Evolutionary conservation across 1,139 yeast genomes (phyloP).

Genomic region (Diutina siamensis): DNA sequence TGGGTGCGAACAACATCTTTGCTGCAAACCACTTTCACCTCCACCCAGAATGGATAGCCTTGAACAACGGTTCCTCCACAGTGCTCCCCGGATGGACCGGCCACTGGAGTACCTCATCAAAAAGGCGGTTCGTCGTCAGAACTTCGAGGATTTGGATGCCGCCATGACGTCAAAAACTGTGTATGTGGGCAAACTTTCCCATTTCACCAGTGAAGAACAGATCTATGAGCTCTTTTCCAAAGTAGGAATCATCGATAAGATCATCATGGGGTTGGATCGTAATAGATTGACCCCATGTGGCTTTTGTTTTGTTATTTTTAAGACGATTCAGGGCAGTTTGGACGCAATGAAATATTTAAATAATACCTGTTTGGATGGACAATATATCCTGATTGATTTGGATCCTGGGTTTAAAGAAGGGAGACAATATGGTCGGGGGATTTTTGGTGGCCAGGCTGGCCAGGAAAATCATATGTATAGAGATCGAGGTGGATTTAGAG

Average conservation of each 20-base stretch:
- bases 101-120: conserved; percentile 68
- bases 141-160: conserved; percentile 47
- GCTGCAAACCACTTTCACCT: too few species aligned
- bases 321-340: conserved; percentile 55
- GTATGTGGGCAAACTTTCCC: conserved; percentile 76
- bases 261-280: conserved; percentile 89
- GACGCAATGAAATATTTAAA: conserved; percentile 73
- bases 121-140: conserved; percentile 52
- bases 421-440: conserved; percentile 88
- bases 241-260: conserved; percentile 65
- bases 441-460: conserved; percentile 61
- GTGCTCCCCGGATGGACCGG: conserved; percentile 57
- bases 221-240: conserved; percentile 74
- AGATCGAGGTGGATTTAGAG: conserved; percentile 13
- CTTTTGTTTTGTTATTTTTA: conserved; percentile 80
- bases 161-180: conserved; percentile 62
- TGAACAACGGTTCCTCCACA: conserved; percentile 15
- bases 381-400: conserved; percentile 67
- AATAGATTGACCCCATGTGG: conserved; percentile 90
- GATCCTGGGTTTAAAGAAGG: conserved; percentile 96
- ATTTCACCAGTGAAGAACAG: conserved; percentile 89
- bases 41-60: not conserved
- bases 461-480: conserved; percentile 16
- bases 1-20: not conserved
- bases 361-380: conserved; percentile 73